A percentile compares a stretch with the other conserved stretches of the same genome.
Evolutionary conservation across 331 rosid genomes (phyloP).

Genomic region (Malus hybrid): DNA sequence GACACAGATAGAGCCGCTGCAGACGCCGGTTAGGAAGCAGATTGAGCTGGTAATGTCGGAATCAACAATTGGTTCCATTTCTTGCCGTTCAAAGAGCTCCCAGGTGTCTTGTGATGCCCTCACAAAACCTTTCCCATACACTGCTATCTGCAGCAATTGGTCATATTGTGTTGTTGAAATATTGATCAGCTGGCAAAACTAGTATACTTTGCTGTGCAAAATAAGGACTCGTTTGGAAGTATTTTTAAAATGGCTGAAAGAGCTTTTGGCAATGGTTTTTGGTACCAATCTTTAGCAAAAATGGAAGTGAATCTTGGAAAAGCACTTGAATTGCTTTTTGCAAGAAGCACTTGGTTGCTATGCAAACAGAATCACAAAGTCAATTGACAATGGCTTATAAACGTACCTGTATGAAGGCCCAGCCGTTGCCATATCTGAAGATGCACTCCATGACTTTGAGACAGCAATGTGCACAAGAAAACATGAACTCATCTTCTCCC

Average conservation of each 20-base stretch:
- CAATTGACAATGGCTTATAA: background rate
- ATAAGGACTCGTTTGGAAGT: too few species aligned
- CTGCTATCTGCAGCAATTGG: conserved; percentile 57
- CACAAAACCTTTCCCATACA: conserved; percentile 78
- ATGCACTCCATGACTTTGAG: conserved; percentile 72
- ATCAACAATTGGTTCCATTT: conserved; percentile 61
- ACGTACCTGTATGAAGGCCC: conserved; percentile 95
- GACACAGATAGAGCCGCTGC: conserved; percentile 90
- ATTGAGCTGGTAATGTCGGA: conserved; percentile 83
- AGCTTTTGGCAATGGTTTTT: too few species aligned
- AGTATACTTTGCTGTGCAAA: background rate
- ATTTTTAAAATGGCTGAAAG: too few species aligned
- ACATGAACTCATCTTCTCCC: conserved; percentile 98
- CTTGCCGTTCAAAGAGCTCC: conserved; percentile 58
- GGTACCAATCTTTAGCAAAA: too few species aligned
- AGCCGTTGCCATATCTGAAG: conserved; percentile 78
- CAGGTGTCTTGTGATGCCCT: conserved; percentile 82
- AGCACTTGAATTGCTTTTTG: too few species aligned
- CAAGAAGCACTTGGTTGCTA: background rate
- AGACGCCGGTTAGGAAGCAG: conserved; percentile 88
- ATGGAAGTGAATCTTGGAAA: too few species aligned
- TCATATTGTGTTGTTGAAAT: background rate
- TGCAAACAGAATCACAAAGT: background rate
- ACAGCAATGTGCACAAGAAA: conserved; percentile 95
- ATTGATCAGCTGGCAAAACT: background rate